Percentiles rank a stretch among this genome's conserved stretches.
These are phyloP conservation scores for Talinum fruticosum DNA, from an alignment of 148 eudicot species.

Conservation along the genomic window DNA sequence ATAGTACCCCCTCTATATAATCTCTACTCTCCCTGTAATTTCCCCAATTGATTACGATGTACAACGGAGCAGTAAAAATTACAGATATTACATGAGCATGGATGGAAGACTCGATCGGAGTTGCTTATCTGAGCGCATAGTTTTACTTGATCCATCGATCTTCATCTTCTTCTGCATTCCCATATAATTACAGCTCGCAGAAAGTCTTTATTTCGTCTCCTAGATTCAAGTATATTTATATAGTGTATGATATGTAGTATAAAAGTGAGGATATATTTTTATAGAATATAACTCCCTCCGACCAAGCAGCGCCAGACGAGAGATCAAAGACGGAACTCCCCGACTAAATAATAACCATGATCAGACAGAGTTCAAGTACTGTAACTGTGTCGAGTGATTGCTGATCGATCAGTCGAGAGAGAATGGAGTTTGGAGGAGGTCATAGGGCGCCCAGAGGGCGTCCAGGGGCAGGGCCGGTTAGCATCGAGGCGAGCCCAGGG, in stretches of 20 bases:
- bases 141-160: neutral
- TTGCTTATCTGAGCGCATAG: neutral
- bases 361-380: too few species aligned
- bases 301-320: slow-evolving; percentile 24
- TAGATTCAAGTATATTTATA: neutral
- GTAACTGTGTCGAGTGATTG: too few species aligned
- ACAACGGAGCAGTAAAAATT: neutral
- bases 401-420: slow-evolving; percentile 46
- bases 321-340: neutral
- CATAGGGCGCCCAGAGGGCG: slow-evolving; percentile 84
- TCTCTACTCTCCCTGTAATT: neutral
- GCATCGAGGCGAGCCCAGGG: slow-evolving; percentile 81
- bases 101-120: neutral
- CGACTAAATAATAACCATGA: too few species aligned
- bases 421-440: slow-evolving; percentile 59
- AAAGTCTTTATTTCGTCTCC: neutral
- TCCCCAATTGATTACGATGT: neutral
- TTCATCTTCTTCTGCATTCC: slow-evolving; percentile 9
- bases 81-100: neutral
- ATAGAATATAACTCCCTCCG: slow-evolving; percentile 8
- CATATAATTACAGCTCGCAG: slow-evolving; percentile 17
- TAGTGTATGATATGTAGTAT: neutral
- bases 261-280: neutral
- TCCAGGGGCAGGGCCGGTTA: slow-evolving; percentile 77
- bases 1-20: neutral